Evolutionary conservation across 2,329 filamentous ascomycete genomes (phyloP).

Genomic region (Trichoderma koningiopsis): DNA sequence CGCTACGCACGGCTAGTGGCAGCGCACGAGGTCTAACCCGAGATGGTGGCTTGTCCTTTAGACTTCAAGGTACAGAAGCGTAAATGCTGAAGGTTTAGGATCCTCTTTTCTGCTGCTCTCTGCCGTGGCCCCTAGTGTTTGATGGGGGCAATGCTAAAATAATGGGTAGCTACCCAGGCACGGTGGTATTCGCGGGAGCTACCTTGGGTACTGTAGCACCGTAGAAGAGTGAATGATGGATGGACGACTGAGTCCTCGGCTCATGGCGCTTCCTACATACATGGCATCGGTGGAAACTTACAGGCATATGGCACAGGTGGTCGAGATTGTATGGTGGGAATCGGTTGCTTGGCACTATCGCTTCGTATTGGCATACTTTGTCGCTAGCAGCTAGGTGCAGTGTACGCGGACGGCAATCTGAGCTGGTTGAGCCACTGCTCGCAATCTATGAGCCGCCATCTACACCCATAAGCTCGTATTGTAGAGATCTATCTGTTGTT

Average conservation of each 20-base stretch:
- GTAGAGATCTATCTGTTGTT: not conserved
- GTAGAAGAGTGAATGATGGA: not conserved
- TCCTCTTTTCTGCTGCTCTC: not conserved
- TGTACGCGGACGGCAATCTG: not conserved
- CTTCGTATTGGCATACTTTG: not conserved
- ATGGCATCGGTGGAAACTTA: too few species aligned
- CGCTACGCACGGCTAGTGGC: not conserved
- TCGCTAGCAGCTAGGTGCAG: not conserved
- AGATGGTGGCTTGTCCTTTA: slow-evolving; percentile 17
- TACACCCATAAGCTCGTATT: not conserved
- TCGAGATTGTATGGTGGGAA: not conserved
- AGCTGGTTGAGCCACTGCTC: not conserved
- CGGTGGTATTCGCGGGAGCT: not conserved
- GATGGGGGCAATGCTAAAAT: not conserved
- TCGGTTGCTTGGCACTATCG: not conserved
- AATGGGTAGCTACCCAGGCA: not conserved
- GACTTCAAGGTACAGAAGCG: slow-evolving; percentile 11
- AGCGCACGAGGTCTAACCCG: slow-evolving; percentile 6
- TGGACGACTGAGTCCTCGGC: not conserved
- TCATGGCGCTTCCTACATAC: too few species aligned
- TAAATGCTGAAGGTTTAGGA: not conserved
- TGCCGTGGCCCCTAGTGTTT: not conserved
- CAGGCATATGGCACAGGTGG: not conserved
- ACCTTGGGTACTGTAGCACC: too few species aligned
- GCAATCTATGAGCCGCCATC: not conserved